Evolutionary conservation across 768 basidiomycete genomes (phyloP), one percentile per base, ranked within the genome.

Genomic region (Mycena kentingensis): DNA sequence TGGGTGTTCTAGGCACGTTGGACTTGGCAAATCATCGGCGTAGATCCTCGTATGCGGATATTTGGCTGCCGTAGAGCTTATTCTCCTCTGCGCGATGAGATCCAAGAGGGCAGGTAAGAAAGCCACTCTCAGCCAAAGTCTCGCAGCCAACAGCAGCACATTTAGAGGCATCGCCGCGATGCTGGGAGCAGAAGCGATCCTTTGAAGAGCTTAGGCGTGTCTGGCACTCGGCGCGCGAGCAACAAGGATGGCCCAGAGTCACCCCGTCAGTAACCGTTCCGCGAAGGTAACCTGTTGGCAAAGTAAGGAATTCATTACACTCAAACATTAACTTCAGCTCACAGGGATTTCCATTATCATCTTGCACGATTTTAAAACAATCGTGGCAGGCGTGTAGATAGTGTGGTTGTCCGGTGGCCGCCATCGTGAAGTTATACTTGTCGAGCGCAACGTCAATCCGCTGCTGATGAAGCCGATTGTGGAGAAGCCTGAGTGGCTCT

Each of bases 181-280:
- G n/a, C n/a, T n/a, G n/a, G n/a, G n/a, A n/a, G n/a, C n/a, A n/a
- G n/a, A n/a, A n/a, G n/a, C n/a, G n/a, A n/a, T n/a, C 32, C 32
- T 34, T 34, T 11, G 32, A 11, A 34, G 42, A 49, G 8, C n/a
- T 12, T 5, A 70, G 54, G 15, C 64, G 62, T 2, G 35, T 48
- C 2, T 58, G 39, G 53, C 71, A 72, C 35, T 70, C 57, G 32
- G 68, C 66, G 2, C 62, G 58, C 12, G 42, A 52, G 48, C 71
- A 73, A 34, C 66, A 65, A 1, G 65, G 65, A 46, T 63, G 65
- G 6, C 70, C 71, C 42, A 73, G 59, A 8, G 63, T 63, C 21
- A 72, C 58, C 4, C 70, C 67, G 62, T 73, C 70, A 16, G 61
- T 66, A 16, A 70, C 65, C 1, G 54, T 54, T 4, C 64, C 47